phyloP scores from a whole-genome alignment of 2,329 filamentous ascomycete genomes.

The Phaeomoniella chlamydospora region DNA sequence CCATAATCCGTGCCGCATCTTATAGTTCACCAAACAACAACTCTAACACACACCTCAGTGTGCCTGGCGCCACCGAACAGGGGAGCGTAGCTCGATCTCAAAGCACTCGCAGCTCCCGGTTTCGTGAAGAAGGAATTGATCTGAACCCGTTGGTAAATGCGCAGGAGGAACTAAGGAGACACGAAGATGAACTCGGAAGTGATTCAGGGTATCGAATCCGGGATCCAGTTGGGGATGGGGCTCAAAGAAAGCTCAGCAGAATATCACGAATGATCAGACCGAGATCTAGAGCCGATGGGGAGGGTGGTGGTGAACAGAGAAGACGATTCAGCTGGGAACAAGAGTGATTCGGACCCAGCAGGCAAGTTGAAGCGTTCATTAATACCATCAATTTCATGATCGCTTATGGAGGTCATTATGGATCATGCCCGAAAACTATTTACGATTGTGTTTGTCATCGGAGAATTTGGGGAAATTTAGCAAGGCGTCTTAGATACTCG shows the following conservation, averaged over 20 bases:
- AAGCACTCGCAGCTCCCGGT: slow-evolving; percentile 9
- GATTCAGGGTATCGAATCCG: background rate
- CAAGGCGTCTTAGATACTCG: too few species aligned
- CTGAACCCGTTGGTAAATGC: background rate
- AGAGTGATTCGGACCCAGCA: too few species aligned
- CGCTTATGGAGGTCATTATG: too few species aligned
- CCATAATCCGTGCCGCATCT: background rate
- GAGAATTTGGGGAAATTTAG: slow-evolving; percentile 1
- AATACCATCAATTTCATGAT: too few species aligned
- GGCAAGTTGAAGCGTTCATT: too few species aligned
- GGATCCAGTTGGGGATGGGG: background rate
- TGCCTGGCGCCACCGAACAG: background rate
- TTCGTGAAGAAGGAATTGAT: slow-evolving; percentile 10
- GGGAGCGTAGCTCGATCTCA: background rate
- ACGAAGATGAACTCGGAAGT: background rate
- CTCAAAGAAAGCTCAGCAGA: background rate
- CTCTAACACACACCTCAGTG: background rate
- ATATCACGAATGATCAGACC: background rate
- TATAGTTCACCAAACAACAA: background rate
- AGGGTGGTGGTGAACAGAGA: background rate
- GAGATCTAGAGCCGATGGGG: background rate
- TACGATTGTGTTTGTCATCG: slow-evolving; percentile 1
- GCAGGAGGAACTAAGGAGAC: background rate
- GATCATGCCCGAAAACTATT: too few species aligned
- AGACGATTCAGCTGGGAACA: background rate